Evolutionary conservation across 129 eudicot species (phyloP).

Genomic region (Heracleum sosnowskyi): DNA sequence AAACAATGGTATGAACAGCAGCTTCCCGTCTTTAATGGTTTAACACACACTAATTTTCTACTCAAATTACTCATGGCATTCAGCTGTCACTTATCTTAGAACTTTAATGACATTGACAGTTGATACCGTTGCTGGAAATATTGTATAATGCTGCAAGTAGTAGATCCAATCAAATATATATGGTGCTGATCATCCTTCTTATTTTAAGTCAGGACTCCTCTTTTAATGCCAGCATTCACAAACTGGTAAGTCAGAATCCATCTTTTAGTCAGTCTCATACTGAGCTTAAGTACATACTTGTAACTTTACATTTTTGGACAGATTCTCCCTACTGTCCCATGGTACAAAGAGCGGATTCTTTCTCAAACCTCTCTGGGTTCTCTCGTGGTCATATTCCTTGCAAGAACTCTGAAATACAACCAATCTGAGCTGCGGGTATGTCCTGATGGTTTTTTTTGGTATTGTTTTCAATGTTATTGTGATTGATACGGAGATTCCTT

Average conservation of each 20-base stretch:
- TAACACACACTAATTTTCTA: neutral
- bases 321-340: constrained; percentile 87
- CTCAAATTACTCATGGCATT: constrained; percentile 3
- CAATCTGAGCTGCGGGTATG: constrained; percentile 81
- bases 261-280: constrained; percentile 30
- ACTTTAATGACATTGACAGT: constrained; percentile 34
- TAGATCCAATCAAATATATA: constrained; percentile 83
- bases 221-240: constrained; percentile 87
- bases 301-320: constrained; percentile 19
- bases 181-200: constrained; percentile 91
- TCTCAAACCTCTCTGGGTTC: constrained; percentile 95
- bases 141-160: constrained; percentile 81
- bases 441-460: neutral
- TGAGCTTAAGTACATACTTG: constrained; percentile 5
- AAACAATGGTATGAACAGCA: constrained; percentile 69
- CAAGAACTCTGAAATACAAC: constrained; percentile 87
- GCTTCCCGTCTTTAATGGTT: constrained; percentile 5
- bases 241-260: constrained; percentile 86
- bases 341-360: constrained; percentile 93
- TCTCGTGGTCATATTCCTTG: constrained; percentile 74
- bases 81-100: constrained; percentile 8
- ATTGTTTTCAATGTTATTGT: neutral
- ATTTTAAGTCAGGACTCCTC: constrained; percentile 97
- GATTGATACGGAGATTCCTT: neutral
- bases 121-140: constrained; percentile 94